A percentile compares a stretch with the other conserved stretches of the same genome.
Evolutionary conservation across 2,329 filamentous ascomycete species (phyloP).

Genomic region (Calonectria fujianensis): DNA sequence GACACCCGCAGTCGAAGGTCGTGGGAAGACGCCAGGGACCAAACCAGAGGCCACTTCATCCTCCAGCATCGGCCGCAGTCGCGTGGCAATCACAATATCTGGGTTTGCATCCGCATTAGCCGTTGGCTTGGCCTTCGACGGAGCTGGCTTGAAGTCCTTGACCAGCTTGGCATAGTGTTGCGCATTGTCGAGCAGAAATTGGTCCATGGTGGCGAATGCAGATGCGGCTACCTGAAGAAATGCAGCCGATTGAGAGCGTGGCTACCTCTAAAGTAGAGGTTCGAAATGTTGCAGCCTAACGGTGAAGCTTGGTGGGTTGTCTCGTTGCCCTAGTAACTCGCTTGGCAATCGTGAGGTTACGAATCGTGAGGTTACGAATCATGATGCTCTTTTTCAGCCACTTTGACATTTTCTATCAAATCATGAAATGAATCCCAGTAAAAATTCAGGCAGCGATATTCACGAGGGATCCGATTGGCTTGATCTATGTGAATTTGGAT

Average conservation of each 20-base stretch:
- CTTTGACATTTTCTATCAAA: background rate
- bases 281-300: background rate
- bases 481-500: background rate
- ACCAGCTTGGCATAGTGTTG: background rate
- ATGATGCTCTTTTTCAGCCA: background rate
- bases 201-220: background rate
- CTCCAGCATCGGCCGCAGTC: constrained; percentile 60
- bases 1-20: constrained; percentile 45
- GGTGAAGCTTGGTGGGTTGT: background rate
- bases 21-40: constrained; percentile 53
- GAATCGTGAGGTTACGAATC: background rate
- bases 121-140: background rate
- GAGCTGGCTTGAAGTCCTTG: background rate
- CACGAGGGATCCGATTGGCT: background rate
- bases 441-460: background rate
- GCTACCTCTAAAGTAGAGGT: background rate
- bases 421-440: background rate
- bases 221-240: background rate
- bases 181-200: background rate
- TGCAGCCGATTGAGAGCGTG: background rate
- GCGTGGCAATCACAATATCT: constrained; percentile 60
- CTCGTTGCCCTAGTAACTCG: background rate
- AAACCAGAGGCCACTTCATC: constrained; percentile 59
- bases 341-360: background rate
- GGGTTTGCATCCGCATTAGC: background rate